Base-by-base conservation (phyloP, 768 basidiomycete species). In the Hypholoma sublateritium region DNA sequence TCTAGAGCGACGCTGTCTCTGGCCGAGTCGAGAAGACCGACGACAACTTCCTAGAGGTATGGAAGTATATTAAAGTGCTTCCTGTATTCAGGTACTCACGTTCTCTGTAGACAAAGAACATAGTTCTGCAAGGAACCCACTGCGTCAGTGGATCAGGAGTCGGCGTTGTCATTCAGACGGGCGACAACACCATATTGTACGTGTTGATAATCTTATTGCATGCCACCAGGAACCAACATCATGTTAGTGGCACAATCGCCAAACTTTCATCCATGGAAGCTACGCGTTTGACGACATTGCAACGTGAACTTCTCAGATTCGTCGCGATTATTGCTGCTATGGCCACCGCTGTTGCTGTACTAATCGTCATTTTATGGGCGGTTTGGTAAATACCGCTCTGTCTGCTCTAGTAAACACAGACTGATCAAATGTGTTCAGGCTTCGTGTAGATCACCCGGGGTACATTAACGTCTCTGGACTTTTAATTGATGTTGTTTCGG, bases 401-500 rank as follows among this genome's bases (percentile, higher is more conserved):
- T 48, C 36, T 22, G 28, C 44, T 41, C 34, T 59, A 25, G 34
- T 17, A 5, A 37, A 22, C 53, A 6, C 25, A 7, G 7, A 3
- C 21, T 39, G 0, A 25, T 39, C 25, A 8, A 35, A 44, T 39
- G 12, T 49, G 13, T 11, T 14, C 22, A 80, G 78, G 80, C 69
- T 80, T 44, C 71, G 70, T n/a, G 69, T 59, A 16, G 66, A 65
- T 13, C 77, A 73, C 56, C 77, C 74, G 3, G 60, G 52, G 5
- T 82, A 75, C 68, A 84, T 86, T 64, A 78, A 75, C 37, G 77
- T 80, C 0, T 74, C 82, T 1, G 65, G 45, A 2, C 74, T 86
- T 24, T 74, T 87, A 28, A 78, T 84, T 67, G 80, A 86, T 59
- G 69, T 83, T 25, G 83, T 86, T 24, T 82, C 81, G 0, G 81